Evolutionary conservation across 1,139 yeast species (phyloP).

Genomic region (Saccharomyces pastorianus): DNA sequence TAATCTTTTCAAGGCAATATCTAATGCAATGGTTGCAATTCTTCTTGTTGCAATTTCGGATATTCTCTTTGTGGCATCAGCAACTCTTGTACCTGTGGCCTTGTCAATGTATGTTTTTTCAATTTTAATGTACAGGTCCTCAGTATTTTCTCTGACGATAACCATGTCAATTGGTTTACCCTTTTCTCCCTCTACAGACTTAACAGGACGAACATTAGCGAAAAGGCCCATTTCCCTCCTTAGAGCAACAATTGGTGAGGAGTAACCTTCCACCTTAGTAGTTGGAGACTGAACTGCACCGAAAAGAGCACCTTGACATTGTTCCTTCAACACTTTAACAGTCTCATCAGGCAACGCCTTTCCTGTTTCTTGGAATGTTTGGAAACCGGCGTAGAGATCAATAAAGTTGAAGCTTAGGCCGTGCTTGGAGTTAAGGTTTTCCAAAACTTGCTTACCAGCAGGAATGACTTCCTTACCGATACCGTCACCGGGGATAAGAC

Average conservation of each 20-base stretch:
- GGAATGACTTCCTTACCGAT: constrained; percentile 28
- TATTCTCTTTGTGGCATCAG: constrained; percentile 96
- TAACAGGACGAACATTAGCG: constrained; percentile 96
- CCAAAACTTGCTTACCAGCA: constrained; percentile 78
- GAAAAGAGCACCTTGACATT: constrained; percentile 94
- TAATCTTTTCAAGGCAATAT: constrained; percentile 88
- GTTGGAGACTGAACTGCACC: constrained; percentile 97
- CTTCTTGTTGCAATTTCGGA: constrained; percentile 76
- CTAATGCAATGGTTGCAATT: constrained; percentile 86
- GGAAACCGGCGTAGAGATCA: constrained; percentile 88
- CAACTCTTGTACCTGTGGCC: constrained; percentile 76
- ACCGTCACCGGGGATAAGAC: constrained; percentile 42
- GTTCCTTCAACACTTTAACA: constrained; percentile 63
- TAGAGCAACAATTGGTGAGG: constrained; percentile 95
- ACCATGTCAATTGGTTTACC: constrained; percentile 90
- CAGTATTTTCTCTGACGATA: constrained; percentile 96
- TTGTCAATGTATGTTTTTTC: constrained; percentile 64
- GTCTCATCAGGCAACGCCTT: constrained; percentile 92
- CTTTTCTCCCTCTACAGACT: constrained; percentile 74
- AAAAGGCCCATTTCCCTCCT: constrained; percentile 90
- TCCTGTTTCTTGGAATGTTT: constrained; percentile 85
- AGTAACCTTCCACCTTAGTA: constrained; percentile 88
- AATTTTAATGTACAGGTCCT: constrained; percentile 91
- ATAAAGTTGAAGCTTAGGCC: constrained; percentile 80
- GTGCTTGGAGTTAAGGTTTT: constrained; percentile 65